phyloP scores from a whole-genome alignment of 257 asterid genomes.

The Agastache rugosa region DNA sequence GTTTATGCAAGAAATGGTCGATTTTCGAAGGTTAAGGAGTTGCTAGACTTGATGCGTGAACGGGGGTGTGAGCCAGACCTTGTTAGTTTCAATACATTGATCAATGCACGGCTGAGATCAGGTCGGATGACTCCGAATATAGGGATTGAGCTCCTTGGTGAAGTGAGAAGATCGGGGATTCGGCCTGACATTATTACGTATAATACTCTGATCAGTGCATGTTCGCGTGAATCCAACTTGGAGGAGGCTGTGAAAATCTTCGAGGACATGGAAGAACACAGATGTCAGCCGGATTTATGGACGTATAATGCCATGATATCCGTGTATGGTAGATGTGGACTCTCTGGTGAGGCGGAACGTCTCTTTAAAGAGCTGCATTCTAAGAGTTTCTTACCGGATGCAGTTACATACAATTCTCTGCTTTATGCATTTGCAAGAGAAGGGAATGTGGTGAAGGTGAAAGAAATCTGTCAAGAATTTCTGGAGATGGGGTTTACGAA shows the following conservation, averaged over 20 bases:
- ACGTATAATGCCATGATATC: conserved; percentile 97
- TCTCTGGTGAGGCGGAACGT: conserved; percentile 74
- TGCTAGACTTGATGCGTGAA: conserved; percentile 82
- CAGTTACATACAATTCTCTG: conserved; percentile 90
- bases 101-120: conserved; percentile 84
- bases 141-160: conserved; percentile 69
- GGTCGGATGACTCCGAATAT: conserved; percentile 70
- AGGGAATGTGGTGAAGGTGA: conserved; percentile 80
- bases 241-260: conserved; percentile 84
- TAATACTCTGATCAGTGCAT: conserved; percentile 90
- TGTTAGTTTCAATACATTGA: conserved; percentile 90
- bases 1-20: conserved; percentile 88
- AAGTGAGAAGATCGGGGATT: conserved; percentile 81
- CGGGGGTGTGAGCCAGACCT: conserved; percentile 92
- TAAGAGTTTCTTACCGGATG: conserved; percentile 81
- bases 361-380: conserved; percentile 73
- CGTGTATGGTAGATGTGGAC: conserved; percentile 86
- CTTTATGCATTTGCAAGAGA: conserved; percentile 89
- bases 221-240: conserved; percentile 84
- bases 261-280: conserved; percentile 68
- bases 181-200: conserved; percentile 90
- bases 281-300: conserved; percentile 97
- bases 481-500: conserved; percentile 76
- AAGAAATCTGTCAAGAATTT: conserved; percentile 75
- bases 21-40: conserved; percentile 70